phyloP scores from a whole-genome alignment of 192 early-diverging fungal genomes.

The Mortierella alpina region DNA sequence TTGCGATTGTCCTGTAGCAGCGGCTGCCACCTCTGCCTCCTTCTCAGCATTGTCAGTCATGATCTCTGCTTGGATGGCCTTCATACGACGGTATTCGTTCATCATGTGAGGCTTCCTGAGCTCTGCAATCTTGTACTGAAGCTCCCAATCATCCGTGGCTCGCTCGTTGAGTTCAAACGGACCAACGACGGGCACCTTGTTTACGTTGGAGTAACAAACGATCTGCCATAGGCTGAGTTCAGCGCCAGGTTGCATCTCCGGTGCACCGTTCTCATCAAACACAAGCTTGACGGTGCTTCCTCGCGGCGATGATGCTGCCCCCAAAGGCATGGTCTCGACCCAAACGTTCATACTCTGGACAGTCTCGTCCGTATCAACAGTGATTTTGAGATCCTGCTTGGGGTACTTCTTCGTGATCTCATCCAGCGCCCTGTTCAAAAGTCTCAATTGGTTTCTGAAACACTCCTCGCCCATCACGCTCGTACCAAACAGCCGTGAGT shows the following conservation, averaged over 20 bases:
- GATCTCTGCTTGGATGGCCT: conserved; percentile 49
- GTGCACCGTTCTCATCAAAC: conserved; percentile 41
- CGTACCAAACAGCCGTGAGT: conserved; percentile 79
- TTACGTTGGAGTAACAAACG: conserved; percentile 47
- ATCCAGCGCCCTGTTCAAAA: conserved; percentile 76
- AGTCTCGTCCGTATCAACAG: conserved; percentile 50
- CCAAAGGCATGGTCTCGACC: conserved; percentile 50
- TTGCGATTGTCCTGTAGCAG: conserved; percentile 4
- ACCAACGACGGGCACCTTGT: conserved; percentile 16
- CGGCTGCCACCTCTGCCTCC: conserved; percentile 17
- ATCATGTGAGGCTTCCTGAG: conserved; percentile 49
- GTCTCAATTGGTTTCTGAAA: conserved; percentile 71
- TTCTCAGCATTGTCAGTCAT: conserved; percentile 30
- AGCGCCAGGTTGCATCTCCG: conserved; percentile 44
- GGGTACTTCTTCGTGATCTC: conserved; percentile 68
- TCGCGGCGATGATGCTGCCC: conserved; percentile 14
- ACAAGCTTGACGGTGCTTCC: conserved; percentile 6
- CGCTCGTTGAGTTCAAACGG: conserved; percentile 44
- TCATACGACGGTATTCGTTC: conserved; percentile 46
- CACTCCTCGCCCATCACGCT: conserved; percentile 72
- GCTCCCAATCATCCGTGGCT: conserved; percentile 37
- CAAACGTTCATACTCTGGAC: conserved; percentile 53
- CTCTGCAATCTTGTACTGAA: conserved; percentile 46
- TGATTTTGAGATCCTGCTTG: conserved; percentile 55
- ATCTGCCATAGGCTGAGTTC: conserved; percentile 50